Conservation (phyloP, 148 eudicot species). For the Vaccinium corymbosum region DNA sequence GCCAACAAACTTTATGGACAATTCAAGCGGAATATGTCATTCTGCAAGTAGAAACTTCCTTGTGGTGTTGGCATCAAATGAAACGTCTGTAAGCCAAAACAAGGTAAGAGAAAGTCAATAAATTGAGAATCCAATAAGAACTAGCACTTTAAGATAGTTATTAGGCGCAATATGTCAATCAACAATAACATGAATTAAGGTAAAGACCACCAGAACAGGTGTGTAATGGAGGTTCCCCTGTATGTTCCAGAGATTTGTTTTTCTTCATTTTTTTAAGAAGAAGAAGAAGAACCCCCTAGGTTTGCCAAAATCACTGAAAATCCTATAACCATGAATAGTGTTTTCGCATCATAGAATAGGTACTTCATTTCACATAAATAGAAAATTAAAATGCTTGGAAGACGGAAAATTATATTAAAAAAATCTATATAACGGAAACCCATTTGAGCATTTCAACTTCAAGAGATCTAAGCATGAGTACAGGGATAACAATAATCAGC, state of each 20-base stretch:
- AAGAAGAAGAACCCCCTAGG: background rate
- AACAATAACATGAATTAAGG: background rate
- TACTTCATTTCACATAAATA: background rate
- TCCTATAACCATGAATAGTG: background rate
- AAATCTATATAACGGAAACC: background rate
- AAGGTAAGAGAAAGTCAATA: background rate
- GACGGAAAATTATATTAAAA: background rate
- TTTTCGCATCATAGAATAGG: background rate
- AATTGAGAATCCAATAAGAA: background rate
- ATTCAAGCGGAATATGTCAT: conserved; percentile 45
- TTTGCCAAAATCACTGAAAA: background rate
- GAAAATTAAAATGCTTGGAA: no score
- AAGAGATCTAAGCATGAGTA: background rate
- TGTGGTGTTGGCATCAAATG: conserved; percentile 45
- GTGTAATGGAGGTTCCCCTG: background rate
- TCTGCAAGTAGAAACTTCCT: conserved; percentile 47
- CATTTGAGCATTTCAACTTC: background rate
- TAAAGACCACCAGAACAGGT: background rate
- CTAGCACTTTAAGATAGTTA: background rate
- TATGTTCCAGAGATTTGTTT: background rate
- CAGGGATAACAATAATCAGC: background rate
- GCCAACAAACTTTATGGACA: conserved; percentile 26
- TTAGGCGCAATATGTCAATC: background rate
- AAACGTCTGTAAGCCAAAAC: conserved; percentile 32
- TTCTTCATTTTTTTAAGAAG: no score